A percentile compares a stretch with the other conserved stretches of the same genome.
These are phyloP conservation scores for Bisporella sp. DNA, from an alignment of 2,329 filamentous ascomycete species.

Conservation along the genomic window DNA sequence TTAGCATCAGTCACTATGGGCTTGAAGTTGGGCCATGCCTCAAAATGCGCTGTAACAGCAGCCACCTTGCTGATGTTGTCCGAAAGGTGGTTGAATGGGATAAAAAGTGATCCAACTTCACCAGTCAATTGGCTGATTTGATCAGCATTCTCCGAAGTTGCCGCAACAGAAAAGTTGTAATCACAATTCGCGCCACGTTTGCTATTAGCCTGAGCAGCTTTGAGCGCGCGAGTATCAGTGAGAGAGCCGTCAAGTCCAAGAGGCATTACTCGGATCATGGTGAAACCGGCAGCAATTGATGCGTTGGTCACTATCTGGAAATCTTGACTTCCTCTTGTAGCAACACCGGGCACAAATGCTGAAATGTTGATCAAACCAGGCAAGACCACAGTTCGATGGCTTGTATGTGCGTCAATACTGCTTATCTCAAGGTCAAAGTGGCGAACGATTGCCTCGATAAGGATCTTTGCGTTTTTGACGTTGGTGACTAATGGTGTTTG, in stretches of 20 bases:
- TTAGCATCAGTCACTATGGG: conserved; percentile 78
- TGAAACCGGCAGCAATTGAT: conserved; percentile 69
- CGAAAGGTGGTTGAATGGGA: conserved; percentile 72
- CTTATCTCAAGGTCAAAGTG: conserved; percentile 80
- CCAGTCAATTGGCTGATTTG: conserved; percentile 66
- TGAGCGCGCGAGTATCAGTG: conserved; percentile 64
- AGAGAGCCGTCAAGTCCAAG: conserved; percentile 66
- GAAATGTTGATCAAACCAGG: conserved; percentile 73
- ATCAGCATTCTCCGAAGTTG: conserved; percentile 65
- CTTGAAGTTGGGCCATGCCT: conserved; percentile 70
- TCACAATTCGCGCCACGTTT: conserved; percentile 64
- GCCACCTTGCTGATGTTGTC: conserved; percentile 82
- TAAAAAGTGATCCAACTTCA: conserved; percentile 74
- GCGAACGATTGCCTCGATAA: conserved; percentile 88
- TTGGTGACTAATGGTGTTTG: conserved; percentile 97
- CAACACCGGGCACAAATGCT: conserved; percentile 72
- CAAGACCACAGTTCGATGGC: conserved; percentile 67
- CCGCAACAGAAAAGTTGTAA: conserved; percentile 73
- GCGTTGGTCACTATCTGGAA: conserved; percentile 65
- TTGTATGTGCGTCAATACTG: conserved; percentile 86
- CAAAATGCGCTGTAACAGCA: conserved; percentile 71
- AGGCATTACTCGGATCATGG: conserved; percentile 74
- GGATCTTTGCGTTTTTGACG: conserved; percentile 97
- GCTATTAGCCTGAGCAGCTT: conserved; percentile 64
- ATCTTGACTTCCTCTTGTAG: conserved; percentile 56